phyloP scores from a whole-genome alignment of 768 basidiomycete genomes.

The Amanita exitialis region DNA sequence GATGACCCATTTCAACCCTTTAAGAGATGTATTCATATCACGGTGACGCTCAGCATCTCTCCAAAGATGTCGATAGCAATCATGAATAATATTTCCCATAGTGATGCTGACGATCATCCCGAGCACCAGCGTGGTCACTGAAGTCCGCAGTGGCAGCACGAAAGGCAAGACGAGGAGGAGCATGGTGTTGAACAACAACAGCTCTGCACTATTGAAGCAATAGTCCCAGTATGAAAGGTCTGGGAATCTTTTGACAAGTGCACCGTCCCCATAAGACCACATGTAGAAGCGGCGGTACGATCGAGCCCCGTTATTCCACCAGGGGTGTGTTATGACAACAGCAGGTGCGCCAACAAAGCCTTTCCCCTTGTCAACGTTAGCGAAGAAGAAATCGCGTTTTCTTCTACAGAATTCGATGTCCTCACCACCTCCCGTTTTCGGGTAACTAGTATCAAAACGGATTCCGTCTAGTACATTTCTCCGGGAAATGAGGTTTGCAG shows the following conservation, averaged over 20 bases:
- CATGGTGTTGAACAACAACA: constrained; percentile 19
- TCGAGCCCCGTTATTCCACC: constrained; percentile 38
- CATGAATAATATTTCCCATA: constrained; percentile 34
- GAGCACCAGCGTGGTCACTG: constrained; percentile 10
- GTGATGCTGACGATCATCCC: constrained; percentile 19
- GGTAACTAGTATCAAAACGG: constrained; percentile 36
- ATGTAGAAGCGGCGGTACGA: constrained; percentile 44
- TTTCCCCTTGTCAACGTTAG: constrained; percentile 15
- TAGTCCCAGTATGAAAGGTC: constrained; percentile 32
- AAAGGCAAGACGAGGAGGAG: constrained; percentile 10
- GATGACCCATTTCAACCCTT: constrained; percentile 23
- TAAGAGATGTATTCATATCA: constrained; percentile 23
- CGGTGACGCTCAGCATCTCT: constrained; percentile 25
- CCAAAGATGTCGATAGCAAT: constrained; percentile 36
- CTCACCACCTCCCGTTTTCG: constrained; percentile 57
- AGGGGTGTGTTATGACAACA: constrained; percentile 45
- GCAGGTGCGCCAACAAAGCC: constrained; percentile 40
- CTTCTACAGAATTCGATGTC: constrained; percentile 50
- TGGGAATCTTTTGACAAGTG: constrained; percentile 37
- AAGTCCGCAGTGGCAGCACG: constrained; percentile 4
- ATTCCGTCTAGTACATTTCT: constrained; percentile 34
- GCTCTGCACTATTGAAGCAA: constrained; percentile 41
- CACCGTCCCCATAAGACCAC: constrained; percentile 52
- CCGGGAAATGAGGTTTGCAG: constrained; percentile 45
- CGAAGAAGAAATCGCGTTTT: constrained; percentile 29